phyloP scores from a whole-genome alignment of 2,329 filamentous ascomycete species.

The Chrysosporium keratinophilum region DNA sequence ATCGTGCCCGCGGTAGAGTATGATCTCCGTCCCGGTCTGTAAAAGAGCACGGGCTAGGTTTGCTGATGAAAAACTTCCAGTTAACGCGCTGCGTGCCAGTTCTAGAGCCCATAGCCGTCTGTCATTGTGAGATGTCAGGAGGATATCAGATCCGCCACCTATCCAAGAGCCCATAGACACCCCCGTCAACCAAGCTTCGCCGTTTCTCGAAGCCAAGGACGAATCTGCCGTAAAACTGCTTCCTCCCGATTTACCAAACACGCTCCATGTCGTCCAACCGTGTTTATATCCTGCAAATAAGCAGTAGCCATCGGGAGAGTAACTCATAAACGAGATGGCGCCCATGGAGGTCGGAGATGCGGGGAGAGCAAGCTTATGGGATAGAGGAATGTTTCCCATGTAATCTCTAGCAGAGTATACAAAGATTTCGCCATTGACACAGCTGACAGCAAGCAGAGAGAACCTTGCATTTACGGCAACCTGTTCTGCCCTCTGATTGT shows the following conservation, averaged over 20 bases:
- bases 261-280: conserved; percentile 95
- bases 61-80: conserved; percentile 79
- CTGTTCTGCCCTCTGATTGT: conserved; percentile 54
- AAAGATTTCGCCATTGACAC: conserved; percentile 63
- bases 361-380: conserved; percentile 63
- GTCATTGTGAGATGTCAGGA: conserved; percentile 60
- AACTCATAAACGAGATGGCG: conserved; percentile 60
- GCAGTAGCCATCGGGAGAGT: conserved; percentile 93
- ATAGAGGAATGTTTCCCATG: conserved; percentile 78
- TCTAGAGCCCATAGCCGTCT: conserved; percentile 79
- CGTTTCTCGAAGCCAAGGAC: conserved; percentile 53
- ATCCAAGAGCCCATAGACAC: conserved; percentile 74
- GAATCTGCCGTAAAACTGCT: conserved; percentile 69
- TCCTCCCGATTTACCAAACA: conserved; percentile 82
- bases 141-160: conserved; percentile 73
- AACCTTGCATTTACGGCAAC: conserved; percentile 90
- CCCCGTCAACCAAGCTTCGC: conserved; percentile 75
- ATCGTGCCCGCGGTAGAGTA: conserved; percentile 90
- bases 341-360: conserved; percentile 60
- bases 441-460: conserved; percentile 81
- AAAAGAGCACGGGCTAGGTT: conserved; percentile 84
- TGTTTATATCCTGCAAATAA: conserved; percentile 86
- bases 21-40: conserved; percentile 76
- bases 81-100: conserved; percentile 87
- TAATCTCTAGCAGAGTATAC: conserved; percentile 95